Conservation (phyloP, 345 rosid genomes). For the Reutealis trisperma region DNA sequence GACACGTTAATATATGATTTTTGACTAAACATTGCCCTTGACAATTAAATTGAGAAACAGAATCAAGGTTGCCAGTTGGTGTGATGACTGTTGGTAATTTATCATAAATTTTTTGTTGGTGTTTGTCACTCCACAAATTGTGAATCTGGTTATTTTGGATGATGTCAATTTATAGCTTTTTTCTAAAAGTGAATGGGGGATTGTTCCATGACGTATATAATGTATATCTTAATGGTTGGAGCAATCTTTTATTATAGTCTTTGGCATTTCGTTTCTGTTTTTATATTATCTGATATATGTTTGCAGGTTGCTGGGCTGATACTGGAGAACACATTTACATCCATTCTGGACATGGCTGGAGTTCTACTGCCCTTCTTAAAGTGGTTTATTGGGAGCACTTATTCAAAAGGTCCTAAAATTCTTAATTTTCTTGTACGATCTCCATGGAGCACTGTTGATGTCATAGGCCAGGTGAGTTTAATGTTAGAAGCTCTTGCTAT, state of each 20-base stretch:
- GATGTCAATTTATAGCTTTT: neutral
- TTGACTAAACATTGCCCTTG: neutral
- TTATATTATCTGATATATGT: neutral
- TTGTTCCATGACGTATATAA: neutral
- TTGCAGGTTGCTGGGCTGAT: constrained; percentile 77
- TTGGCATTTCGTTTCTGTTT: neutral
- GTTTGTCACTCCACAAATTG: neutral
- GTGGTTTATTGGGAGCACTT: constrained; percentile 93
- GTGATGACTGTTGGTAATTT: neutral
- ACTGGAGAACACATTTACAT: constrained; percentile 94
- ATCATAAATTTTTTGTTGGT: neutral
- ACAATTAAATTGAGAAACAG: neutral
- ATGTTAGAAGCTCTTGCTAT: constrained; percentile 12
- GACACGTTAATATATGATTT: no score
- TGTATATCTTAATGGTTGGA: neutral
- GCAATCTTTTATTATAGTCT: neutral
- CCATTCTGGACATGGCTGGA: constrained; percentile 99
- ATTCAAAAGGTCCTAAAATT: constrained; percentile 73
- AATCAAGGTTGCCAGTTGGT: constrained; percentile 1
- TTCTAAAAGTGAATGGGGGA: neutral
- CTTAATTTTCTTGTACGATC: constrained; percentile 95
- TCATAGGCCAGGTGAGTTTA: constrained; percentile 70
- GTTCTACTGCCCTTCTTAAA: constrained; percentile 85
- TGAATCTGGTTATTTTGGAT: neutral
- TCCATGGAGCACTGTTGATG: constrained; percentile 93